These are phyloP conservation scores for Arbutus unedo DNA, from an alignment of 148 eudicot species.

Conservation along the genomic window DNA sequence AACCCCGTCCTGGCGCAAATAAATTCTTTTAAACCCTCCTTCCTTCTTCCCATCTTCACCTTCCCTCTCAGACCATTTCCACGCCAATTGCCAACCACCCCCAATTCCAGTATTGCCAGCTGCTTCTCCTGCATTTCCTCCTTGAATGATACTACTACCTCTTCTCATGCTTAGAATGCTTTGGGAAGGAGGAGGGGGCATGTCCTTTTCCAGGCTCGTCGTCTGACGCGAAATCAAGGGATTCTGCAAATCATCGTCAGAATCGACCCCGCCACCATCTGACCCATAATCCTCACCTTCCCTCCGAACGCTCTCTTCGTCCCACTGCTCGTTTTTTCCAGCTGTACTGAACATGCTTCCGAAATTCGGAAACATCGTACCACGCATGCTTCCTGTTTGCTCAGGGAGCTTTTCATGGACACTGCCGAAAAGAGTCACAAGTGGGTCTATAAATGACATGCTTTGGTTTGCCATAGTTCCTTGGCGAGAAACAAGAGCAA, in stretches of 20 bases:
- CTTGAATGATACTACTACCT: constrained; percentile 54
- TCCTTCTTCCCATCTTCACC: constrained; percentile 52
- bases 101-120: constrained; percentile 51
- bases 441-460: constrained; percentile 56
- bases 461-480: constrained; percentile 58
- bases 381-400: constrained; percentile 56
- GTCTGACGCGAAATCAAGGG: constrained; percentile 69
- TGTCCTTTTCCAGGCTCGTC: constrained; percentile 55
- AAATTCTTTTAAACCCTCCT: constrained; percentile 55
- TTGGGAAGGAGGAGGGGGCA: constrained; percentile 34
- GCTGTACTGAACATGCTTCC: constrained; percentile 74
- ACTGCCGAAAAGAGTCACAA: constrained; percentile 76
- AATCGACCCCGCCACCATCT: constrained; percentile 42
- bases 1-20: constrained; percentile 44
- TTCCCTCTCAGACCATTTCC: constrained; percentile 51
- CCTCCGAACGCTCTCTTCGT: constrained; percentile 58
- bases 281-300: constrained; percentile 41
- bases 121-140: constrained; percentile 39
- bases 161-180: constrained; percentile 47
- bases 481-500: constrained; percentile 57
- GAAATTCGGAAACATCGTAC: constrained; percentile 54
- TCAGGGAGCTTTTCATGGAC: constrained; percentile 77
- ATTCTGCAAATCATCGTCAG: constrained; percentile 57
- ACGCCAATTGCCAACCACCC: constrained; percentile 77
- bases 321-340: constrained; percentile 57